Conservation (phyloP, 2,329 filamentous ascomycete genomes). For the Alternaria metachromatica region DNA sequence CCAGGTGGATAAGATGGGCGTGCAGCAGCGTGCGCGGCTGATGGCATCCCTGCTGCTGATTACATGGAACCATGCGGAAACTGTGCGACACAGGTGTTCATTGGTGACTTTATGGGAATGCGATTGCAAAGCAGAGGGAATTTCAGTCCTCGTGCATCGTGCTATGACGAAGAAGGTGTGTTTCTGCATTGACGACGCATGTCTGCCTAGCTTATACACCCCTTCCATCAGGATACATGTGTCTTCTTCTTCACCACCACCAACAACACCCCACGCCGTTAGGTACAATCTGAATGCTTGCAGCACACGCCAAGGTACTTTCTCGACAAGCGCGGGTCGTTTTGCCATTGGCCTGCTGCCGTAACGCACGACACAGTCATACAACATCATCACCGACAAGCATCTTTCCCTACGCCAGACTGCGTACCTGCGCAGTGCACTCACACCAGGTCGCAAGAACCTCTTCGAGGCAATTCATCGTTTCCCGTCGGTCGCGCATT, state of each 20-base stretch:
- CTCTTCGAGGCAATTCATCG: slow-evolving; percentile 10
- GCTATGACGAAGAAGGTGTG: background rate
- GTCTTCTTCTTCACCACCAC: slow-evolving; percentile 6
- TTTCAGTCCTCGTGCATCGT: background rate
- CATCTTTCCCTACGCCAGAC: slow-evolving; percentile 6
- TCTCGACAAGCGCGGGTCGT: slow-evolving; percentile 13
- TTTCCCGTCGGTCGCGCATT: slow-evolving; percentile 19
- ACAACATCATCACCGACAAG: slow-evolving; percentile 28
- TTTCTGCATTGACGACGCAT: background rate
- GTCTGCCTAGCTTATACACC: slow-evolving; percentile 15
- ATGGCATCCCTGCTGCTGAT: slow-evolving; percentile 7
- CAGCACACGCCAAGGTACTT: background rate
- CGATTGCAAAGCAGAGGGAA: slow-evolving; percentile 7
- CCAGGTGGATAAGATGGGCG: background rate
- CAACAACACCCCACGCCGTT: slow-evolving; percentile 10
- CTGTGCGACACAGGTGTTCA: background rate
- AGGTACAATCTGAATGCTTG: background rate
- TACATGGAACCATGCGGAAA: slow-evolving; percentile 12
- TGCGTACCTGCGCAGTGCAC: slow-evolving; percentile 27
- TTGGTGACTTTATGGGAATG: background rate
- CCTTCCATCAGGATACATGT: slow-evolving; percentile 1
- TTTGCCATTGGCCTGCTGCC: slow-evolving; percentile 23
- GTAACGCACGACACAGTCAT: slow-evolving; percentile 39
- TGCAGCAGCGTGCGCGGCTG: slow-evolving; percentile 14
- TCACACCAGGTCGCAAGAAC: slow-evolving; percentile 13